Percentiles rank a stretch among this genome's conserved stretches.
Conservation (phyloP, 495 filamentous ascomycete species). For the Penicillium herquei region DNA sequence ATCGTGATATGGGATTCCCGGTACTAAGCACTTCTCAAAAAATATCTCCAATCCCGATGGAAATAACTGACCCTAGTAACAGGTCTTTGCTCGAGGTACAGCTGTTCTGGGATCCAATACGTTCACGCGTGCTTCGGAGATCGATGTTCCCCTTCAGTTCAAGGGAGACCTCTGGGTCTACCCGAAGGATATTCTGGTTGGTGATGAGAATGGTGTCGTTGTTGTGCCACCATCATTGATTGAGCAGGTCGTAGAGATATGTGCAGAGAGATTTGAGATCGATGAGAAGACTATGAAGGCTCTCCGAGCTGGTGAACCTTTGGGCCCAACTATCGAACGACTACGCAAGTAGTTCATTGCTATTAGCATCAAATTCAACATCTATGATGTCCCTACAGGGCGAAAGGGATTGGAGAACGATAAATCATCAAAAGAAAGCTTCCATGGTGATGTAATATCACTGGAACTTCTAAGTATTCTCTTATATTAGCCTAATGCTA, state of each 20-base stretch:
- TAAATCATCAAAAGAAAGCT: too few relatives aligned
- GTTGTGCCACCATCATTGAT: slow-evolving; percentile 17
- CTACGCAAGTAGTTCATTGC: slow-evolving; percentile 12
- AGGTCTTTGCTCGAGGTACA: slow-evolving; percentile 19
- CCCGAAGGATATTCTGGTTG: slow-evolving; percentile 14
- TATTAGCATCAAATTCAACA: too few relatives aligned
- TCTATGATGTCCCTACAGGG: too few relatives aligned
- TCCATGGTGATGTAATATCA: too few relatives aligned
- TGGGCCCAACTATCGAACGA: slow-evolving; percentile 14
- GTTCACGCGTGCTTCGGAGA: slow-evolving; percentile 17
- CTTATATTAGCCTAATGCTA: too few relatives aligned
- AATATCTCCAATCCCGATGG: neutral
- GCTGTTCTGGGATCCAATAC: slow-evolving; percentile 19
- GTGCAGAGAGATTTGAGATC: slow-evolving; percentile 19
- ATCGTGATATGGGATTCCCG: slow-evolving; percentile 16
- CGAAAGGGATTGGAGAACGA: too few relatives aligned
- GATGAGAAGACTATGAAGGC: slow-evolving; percentile 22
- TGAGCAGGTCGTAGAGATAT: slow-evolving; percentile 16
- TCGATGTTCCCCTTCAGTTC: slow-evolving; percentile 18
- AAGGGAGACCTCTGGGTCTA: slow-evolving; percentile 15
- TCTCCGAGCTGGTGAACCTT: slow-evolving; percentile 14
- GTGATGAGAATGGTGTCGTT: slow-evolving; percentile 18
- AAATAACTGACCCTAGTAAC: neutral
- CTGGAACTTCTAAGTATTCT: too few relatives aligned
- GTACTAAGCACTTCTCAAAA: neutral